Evolutionary conservation across 2,329 filamentous ascomycete species (phyloP), one percentile per base, ranked within the genome.

Genomic region (Anisogramma anomala): DNA sequence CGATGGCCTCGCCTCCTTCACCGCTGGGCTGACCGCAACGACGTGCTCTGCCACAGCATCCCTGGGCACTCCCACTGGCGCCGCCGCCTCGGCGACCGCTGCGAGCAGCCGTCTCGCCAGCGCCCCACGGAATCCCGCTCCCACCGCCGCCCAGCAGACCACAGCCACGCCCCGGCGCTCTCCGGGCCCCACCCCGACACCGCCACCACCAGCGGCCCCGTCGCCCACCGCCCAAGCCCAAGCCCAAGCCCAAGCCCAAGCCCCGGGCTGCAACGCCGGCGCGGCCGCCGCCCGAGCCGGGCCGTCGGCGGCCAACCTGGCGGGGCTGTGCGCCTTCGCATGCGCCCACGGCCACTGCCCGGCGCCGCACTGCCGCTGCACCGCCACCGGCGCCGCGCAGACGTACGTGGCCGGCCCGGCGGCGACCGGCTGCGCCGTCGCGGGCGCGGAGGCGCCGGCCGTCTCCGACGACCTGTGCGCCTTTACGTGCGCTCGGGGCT

Each of bases 401-500:
- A 34, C 35, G 3, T 44, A 45, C n/a, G 49, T 48, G 4, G 48
- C 54, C 8, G 39, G 37, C 9, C 59, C 50, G 13, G 56, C 56
- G 0, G 47, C 49, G 0, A 28, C 54, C 2, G 61, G 63, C 0
- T 59, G 58, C 26, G 62, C 63, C 3, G 36, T 57, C 2, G 39
- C 52, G 0, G 58, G 58, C 1, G 48, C 58, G 19, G 51, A 54
- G 27, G 55, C 59, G 3, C n/a, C n/a, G n/a, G n/a, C n/a, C n/a
- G 52, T 55, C 1, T 71, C 69, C 45, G 46, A 58, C 28, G 66
- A 65, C 0, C 57, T 71, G 13, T 70, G 67, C 47, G 66, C 59
- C 42, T 71, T 59, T 46, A 56, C 63, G 10, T 69, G 66, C 33
- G 62, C 59, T 44, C 62, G 67, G 49, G 66, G 65, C 0, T 69